Evolutionary conservation across 2,329 filamentous ascomycete species (phyloP), one percentile per base, ranked within the genome.

Genomic region (Xylaria sp.): DNA sequence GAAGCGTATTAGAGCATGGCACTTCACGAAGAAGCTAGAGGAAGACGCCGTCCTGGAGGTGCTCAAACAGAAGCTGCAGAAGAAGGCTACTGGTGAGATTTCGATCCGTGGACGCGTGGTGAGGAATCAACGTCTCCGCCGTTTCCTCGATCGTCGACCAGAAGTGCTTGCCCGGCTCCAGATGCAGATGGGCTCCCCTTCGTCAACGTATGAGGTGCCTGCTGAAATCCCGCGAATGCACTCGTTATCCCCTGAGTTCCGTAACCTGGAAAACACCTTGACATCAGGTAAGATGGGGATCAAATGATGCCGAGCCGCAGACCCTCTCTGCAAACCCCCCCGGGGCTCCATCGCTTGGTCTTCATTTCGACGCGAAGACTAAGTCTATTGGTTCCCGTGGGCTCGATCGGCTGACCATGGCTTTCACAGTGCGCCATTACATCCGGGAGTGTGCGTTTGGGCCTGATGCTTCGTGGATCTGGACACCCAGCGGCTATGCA

Each of bases 1-100:
- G 68, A 76, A 75, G 50, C 71, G 75, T 50, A 75, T 77, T 52
- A 74, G 71, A 68, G 73, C 74, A 63, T 77, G 75, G 75, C 72
- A 74, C 4, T 70, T 77, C 48, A 74, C 75, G 55, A 76, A 76
- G 64, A 77, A 77, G 63, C 67, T 77, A 54, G 76, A 76, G 62
- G 72, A 75, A 49, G 72, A 74, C 35, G 75, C 76, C 59, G 74
- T 77, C 3, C 62, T 76, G 23, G 72, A 74, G 55, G 73, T 76
- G 51, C 71, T 77, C 47, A 68, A 73, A 35, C 69, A 73, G 37
- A 74, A 71, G 64, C 63, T 70, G n/a, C 73, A 77, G 39, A 73
- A 71, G 47, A 73, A 75, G 13, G 69, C 69, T 2, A 67, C 71
- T 50, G 68, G 68, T 42, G 73, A 73, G 59, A 60, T 67, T 9